Evolutionary conservation across 164 flowering plant species (phyloP), one percentile per base, ranked within the genome.

Genomic region (Piper longum): DNA sequence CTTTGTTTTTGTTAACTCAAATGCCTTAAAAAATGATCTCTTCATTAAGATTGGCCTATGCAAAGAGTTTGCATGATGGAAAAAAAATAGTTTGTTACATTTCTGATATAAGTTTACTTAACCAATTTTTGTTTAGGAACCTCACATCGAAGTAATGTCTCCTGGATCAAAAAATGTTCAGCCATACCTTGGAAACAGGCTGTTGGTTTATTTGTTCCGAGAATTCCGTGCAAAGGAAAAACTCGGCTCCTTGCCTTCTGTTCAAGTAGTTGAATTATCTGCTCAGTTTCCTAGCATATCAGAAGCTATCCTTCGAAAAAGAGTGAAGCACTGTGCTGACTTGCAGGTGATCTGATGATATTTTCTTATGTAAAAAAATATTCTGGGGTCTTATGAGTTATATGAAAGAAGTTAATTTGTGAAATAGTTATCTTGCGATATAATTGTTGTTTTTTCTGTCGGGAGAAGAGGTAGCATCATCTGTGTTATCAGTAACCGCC

Each of bases 71-170:
- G 52, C 3, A 48, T 48, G 52, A 48, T 48, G 52, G 52, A 4
- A 5, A 5, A 9, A 44, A 44, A 44, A 44, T 44, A 44, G 11
- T 1, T 5, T 44, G 48, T 44, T 44, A 9, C 2, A 56, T n/a
- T 56, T 56, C 8, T 4, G 59, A 12, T 26, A 16, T 56, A 17
- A 17, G 4, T 17, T 56, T 56, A 1, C 26, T 16, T 59, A 44
- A 41, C 56, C 18, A 18, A 61, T 61, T 54, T 36, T 65, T 62
- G 68, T 48, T 64, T 74, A 93, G 97, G 98, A 93, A 76, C 98
- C 98, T 16, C 90, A 85, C 64, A 85, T 87, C 80, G 97, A 93
- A 79, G 97, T 90, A 48, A 78, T 90, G 74, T 76, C 98, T 66
- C 96, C 98, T 65, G 88, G 81, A 66, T 75, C 86, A 56, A 93